Percentiles rank a stretch among this genome's conserved stretches.
These are phyloP conservation scores for Hydnomerulius pinastri DNA, from an alignment of 768 basidiomycete species.

Conservation along the genomic window DNA sequence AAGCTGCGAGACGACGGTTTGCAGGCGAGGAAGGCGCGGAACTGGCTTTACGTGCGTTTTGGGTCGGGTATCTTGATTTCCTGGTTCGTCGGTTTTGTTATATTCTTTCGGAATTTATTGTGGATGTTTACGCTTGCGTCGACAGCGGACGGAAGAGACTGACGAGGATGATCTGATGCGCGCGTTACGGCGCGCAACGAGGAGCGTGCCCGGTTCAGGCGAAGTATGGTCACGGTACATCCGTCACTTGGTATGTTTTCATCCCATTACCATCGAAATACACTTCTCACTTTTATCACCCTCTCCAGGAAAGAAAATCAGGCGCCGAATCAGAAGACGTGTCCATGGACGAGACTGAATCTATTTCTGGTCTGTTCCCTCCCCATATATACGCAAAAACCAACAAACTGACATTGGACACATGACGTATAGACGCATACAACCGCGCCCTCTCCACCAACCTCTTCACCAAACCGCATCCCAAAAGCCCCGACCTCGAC, in stretches of 20 bases:
- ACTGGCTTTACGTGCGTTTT: conserved; percentile 61
- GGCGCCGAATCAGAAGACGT: conserved; percentile 17
- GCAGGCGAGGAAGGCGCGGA: conserved; percentile 57
- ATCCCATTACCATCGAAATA: too few relatives aligned
- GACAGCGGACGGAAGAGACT: conserved; percentile 37
- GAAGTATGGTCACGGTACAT: conserved; percentile 81
- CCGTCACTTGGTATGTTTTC: conserved; percentile 60
- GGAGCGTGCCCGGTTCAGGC: conserved; percentile 76
- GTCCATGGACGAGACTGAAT: conserved; percentile 22
- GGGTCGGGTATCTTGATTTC: conserved; percentile 73
- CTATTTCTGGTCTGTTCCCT: conserved; percentile 22
- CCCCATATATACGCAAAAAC: background rate
- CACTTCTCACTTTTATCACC: too few relatives aligned
- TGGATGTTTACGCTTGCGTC: background rate
- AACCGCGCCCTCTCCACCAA: conserved; percentile 55
- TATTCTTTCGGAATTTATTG: too few relatives aligned
- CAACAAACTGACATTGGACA: too few relatives aligned
- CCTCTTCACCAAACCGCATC: conserved; percentile 42
- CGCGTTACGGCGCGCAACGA: conserved; percentile 57
- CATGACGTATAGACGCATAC: conserved; percentile 49
- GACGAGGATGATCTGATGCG: conserved; percentile 43
- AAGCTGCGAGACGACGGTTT: conserved; percentile 63
- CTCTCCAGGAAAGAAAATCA: conserved; percentile 26
- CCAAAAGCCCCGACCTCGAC: conserved; percentile 37
- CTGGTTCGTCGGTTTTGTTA: conserved; percentile 61